These are phyloP conservation scores for Stemphylium lycopersici DNA, from an alignment of 2,329 filamentous ascomycete species.

Conservation along the genomic window DNA sequence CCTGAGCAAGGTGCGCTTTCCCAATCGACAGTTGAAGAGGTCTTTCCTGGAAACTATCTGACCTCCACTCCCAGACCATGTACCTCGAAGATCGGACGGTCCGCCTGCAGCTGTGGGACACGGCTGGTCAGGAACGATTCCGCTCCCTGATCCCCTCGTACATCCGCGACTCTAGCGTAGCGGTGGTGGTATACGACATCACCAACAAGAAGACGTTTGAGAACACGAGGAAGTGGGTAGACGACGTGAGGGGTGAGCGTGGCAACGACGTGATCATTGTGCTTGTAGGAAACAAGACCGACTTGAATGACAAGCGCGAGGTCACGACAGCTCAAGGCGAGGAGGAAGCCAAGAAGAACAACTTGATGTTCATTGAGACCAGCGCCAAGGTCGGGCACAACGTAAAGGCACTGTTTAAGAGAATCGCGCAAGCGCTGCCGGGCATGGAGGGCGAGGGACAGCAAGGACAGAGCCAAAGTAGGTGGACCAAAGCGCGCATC, in stretches of 20 bases:
- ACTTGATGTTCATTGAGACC: conserved; percentile 98
- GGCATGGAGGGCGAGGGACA: conserved; percentile 94
- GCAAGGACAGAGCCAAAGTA: conserved; percentile 80
- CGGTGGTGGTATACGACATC: conserved; percentile 98
- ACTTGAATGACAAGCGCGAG: conserved; percentile 97
- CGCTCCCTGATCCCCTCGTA: conserved; percentile 97
- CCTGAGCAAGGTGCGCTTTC: conserved; percentile 78
- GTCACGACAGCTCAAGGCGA: conserved; percentile 96
- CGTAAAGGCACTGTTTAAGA: conserved; percentile 95
- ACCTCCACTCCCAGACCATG: conserved; percentile 75
- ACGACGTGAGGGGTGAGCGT: conserved; percentile 94
- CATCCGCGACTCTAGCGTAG: conserved; percentile 96
- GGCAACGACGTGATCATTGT: conserved; percentile 99
- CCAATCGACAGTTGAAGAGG: not conserved
- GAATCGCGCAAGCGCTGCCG: conserved; percentile 95
- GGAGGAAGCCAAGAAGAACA: conserved; percentile 97
- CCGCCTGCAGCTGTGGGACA: conserved; percentile 97
- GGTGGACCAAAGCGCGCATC: conserved; percentile 46
- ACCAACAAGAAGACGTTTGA: conserved; percentile 97
- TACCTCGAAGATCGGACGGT: conserved; percentile 99
- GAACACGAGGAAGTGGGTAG: conserved; percentile 99
- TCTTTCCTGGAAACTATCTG: not conserved
- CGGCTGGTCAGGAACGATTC: conserved; percentile 96
- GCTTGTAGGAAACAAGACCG: conserved; percentile 97
- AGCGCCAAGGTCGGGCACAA: conserved; percentile 98